phyloP scores from a whole-genome alignment of 192 early-diverging fungal species.

The Thamnidium elegans region DNA sequence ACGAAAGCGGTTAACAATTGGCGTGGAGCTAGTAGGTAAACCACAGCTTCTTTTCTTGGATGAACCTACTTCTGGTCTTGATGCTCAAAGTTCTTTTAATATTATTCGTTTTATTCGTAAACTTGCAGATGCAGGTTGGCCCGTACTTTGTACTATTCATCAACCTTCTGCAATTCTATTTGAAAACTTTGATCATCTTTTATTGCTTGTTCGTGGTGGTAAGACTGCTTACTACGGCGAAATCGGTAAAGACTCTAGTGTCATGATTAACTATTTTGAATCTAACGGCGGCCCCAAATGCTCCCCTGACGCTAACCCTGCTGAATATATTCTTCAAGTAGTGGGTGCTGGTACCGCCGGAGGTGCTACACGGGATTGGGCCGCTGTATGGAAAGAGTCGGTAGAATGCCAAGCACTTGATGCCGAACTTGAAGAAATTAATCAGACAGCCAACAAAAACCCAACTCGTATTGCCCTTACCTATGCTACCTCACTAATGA shows the following conservation, averaged over 20 bases:
- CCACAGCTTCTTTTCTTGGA: conserved; percentile 78
- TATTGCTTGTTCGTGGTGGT: conserved; percentile 79
- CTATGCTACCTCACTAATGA: conserved; percentile 43
- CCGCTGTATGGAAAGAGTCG: conserved; percentile 67
- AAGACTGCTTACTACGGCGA: conserved; percentile 80
- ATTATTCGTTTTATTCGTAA: conserved; percentile 70
- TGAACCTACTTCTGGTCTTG: conserved; percentile 71
- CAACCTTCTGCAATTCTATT: conserved; percentile 82
- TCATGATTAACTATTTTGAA: conserved; percentile 73
- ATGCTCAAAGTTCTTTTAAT: conserved; percentile 77
- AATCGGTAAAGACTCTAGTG: conserved; percentile 61
- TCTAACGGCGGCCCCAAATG: conserved; percentile 65
- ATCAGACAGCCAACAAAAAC: conserved; percentile 28
- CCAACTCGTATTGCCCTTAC: conserved; percentile 34
- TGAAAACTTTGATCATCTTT: conserved; percentile 79
- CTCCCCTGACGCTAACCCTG: conserved; percentile 67
- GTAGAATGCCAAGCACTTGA: conserved; percentile 40
- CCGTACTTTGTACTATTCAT: conserved; percentile 82
- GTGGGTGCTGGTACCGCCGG: conserved; percentile 68
- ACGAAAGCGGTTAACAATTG: conserved; percentile 79
- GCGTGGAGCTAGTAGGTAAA: conserved; percentile 76
- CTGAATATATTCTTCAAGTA: conserved; percentile 83
- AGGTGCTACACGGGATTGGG: conserved; percentile 59
- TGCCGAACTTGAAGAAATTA: conserved; percentile 53
- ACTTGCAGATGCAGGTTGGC: conserved; percentile 63